Evolutionary conservation across 352 stramenopile species (phyloP), one percentile per base, ranked within the genome.

Genomic region (Phytophthora foliorum): DNA sequence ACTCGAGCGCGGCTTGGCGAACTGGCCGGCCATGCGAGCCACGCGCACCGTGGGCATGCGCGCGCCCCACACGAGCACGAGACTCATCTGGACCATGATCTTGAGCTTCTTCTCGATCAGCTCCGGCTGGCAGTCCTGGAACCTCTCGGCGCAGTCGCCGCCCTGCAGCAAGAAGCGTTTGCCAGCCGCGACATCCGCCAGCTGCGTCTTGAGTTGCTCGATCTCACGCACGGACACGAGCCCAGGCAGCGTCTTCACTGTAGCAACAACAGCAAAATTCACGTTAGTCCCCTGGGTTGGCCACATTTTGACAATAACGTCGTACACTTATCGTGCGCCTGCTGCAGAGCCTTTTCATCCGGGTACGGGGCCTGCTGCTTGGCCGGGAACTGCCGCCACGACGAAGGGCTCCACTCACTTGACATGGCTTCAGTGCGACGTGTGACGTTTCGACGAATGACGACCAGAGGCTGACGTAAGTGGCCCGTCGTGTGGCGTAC

Each of bases 101-200:
- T 93, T 93, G 69, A 97, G 78, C 77, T 96, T 97, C 79, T 97
- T 95, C 76, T 95, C 89, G 66, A 97, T 97, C 32, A 93, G 61
- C 45, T 89, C 84, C 1, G 86, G 69, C 61, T 90, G 84, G 67
- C 89, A 98, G 64, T 98, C 93, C 62, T 98, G 89, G 80, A 99
- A 99, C 32, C 90, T 87, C 84, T 99, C 98, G 46, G 98, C 97
- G 79, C 97, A 99, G 86, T 99, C 98, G 16, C 98, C 98, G 44
- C 97, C 98, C 84, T 99, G 98, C 57, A 99, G 82, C 48, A 99
- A 75, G 76, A 99, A 99, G 58, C 97, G 95, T 77, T 99, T 97
- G 46, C 98, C 98, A 57, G 93, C 88, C 21, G 95, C 97, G 17
- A 98, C 97, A 42, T 98, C 91, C 1, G 93, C 96, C 48, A 99